These are phyloP conservation scores for Volvox reticuliferus DNA, from an alignment of 139 green algal species.

Conservation along the genomic window DNA sequence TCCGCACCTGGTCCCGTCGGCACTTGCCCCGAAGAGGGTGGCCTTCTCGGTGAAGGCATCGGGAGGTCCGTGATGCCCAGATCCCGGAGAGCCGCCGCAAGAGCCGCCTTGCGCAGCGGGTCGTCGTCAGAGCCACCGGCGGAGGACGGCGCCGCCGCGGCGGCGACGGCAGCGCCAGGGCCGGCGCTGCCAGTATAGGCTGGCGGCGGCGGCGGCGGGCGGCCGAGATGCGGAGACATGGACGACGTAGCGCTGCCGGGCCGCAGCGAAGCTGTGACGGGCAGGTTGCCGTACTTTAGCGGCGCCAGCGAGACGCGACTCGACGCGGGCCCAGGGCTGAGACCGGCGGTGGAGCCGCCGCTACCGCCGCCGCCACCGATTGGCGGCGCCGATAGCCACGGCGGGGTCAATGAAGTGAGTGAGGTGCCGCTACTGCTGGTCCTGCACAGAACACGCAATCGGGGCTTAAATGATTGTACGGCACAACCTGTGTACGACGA, in stretches of 20 bases:
- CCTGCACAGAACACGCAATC: not conserved
- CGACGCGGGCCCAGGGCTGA: not conserved
- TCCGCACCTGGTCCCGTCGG: too few species aligned
- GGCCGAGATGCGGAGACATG: not conserved
- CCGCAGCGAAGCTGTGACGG: not conserved
- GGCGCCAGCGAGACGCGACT: slow-evolving; percentile 8
- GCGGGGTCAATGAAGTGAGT: not conserved
- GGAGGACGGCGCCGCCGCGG: not conserved
- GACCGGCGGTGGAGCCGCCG: not conserved
- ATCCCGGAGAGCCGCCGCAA: slow-evolving; percentile 35
- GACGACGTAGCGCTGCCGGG: slow-evolving; percentile 15
- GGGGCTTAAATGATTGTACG: too few species aligned
- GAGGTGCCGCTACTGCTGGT: not conserved
- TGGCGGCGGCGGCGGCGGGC: slow-evolving; percentile 5
- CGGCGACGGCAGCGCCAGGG: not conserved
- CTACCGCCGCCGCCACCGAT: not conserved
- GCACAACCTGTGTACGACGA: too few species aligned
- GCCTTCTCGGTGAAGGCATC: not conserved
- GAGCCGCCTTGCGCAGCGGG: slow-evolving; percentile 11
- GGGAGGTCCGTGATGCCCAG: slow-evolving; percentile 36
- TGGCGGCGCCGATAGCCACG: slow-evolving; percentile 1
- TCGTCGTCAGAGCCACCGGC: not conserved
- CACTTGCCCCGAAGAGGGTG: not conserved
- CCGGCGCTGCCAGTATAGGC: not conserved
- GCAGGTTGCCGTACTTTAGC: slow-evolving; percentile 13